phyloP scores from a whole-genome alignment of 495 filamentous ascomycete species.

The Tuber umbilicatum region DNA sequence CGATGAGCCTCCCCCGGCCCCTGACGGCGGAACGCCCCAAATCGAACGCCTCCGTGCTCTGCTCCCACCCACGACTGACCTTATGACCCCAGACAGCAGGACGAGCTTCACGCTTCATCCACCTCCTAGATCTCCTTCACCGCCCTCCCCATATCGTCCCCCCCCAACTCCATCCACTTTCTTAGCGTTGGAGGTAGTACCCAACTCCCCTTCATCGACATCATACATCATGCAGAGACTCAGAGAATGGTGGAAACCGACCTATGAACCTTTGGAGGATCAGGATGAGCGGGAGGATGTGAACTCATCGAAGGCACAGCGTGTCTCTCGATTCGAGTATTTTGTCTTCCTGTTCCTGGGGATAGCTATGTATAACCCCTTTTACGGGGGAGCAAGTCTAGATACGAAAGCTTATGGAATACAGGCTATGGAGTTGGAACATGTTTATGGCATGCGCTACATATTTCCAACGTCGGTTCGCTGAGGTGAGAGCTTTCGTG shows the following conservation, averaged over 20 bases:
- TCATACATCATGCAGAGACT: conserved; percentile 24
- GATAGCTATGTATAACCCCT: conserved; percentile 68
- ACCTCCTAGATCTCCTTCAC: not conserved
- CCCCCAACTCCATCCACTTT: not conserved
- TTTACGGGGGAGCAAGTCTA: not conserved
- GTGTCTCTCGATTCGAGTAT: conserved; percentile 74
- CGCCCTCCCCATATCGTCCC: not conserved
- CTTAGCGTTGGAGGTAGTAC: not conserved
- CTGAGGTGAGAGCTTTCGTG: conserved; percentile 41
- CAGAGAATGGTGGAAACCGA: conserved; percentile 24
- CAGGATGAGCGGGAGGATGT: conserved; percentile 21
- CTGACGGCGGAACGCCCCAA: not conserved
- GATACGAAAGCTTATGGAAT: conserved; percentile 21
- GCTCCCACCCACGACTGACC: not conserved
- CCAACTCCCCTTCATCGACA: not conserved
- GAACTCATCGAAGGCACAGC: conserved; percentile 3
- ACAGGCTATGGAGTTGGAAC: conserved; percentile 58
- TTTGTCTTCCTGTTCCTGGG: conserved; percentile 77
- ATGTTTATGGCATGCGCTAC: conserved; percentile 96
- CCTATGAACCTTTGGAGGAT: conserved; percentile 23
- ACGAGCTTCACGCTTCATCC: not conserved
- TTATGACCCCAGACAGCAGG: not conserved
- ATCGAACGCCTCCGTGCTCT: not conserved
- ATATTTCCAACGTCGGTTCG: conserved; percentile 84
- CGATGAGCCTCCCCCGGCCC: not conserved